phyloP scores from a whole-genome alignment of 2,329 filamentous ascomycete species.

The Amylocarpus encephaloides region DNA sequence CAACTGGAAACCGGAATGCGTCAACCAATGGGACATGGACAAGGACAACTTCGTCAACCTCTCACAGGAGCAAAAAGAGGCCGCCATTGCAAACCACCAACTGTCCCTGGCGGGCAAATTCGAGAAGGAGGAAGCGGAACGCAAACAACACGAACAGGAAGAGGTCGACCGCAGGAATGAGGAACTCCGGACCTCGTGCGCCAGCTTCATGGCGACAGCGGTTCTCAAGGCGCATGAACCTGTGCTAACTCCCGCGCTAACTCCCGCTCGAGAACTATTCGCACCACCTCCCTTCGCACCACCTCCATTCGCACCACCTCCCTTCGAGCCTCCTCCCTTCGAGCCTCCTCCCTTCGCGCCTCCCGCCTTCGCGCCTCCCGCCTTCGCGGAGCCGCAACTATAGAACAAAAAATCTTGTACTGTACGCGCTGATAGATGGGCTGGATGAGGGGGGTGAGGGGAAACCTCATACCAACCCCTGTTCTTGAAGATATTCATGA shows the following conservation, averaged over 20 bases:
- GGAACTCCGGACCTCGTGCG: not conserved
- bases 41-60: constrained; percentile 52
- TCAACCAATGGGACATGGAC: constrained; percentile 57
- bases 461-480: too few relatives aligned
- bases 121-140: constrained; percentile 8
- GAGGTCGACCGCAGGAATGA: constrained; percentile 6
- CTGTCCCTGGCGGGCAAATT: not conserved
- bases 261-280: too few relatives aligned
- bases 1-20: constrained; percentile 60
- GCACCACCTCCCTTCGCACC: too few relatives aligned
- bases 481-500: too few relatives aligned
- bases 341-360: too few relatives aligned
- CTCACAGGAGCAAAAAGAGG: constrained; percentile 50
- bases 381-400: too few relatives aligned
- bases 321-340: too few relatives aligned
- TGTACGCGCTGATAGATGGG: too few relatives aligned
- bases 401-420: too few relatives aligned
- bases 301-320: too few relatives aligned
- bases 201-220: not conserved
- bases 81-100: constrained; percentile 16
- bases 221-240: not conserved
- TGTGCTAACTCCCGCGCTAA: not conserved
- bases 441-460: too few relatives aligned
- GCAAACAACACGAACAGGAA: constrained; percentile 1
- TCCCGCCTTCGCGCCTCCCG: too few relatives aligned